Evolutionary conservation across 768 basidiomycete genomes (phyloP).

Genomic region (Rhizopogon roseolus): DNA sequence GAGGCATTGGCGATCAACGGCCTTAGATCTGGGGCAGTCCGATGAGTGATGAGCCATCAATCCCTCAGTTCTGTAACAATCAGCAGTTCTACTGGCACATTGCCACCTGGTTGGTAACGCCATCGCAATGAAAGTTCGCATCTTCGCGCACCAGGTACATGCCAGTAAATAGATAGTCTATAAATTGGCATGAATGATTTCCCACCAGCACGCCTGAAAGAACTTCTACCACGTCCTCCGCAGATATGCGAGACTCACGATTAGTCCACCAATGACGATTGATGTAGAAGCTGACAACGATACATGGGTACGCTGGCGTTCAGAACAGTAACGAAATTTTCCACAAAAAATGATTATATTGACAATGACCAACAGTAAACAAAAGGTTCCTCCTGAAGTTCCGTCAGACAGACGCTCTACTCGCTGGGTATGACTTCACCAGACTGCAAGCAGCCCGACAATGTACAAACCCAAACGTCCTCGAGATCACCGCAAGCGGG

Average conservation of each 20-base stretch:
- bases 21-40: too few relatives aligned
- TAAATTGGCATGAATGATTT: neutral
- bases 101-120: slow-evolving; percentile 6
- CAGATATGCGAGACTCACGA: too few relatives aligned
- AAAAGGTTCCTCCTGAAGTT: slow-evolving; percentile 6
- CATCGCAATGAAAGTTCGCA: neutral
- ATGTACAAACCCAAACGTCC: slow-evolving; percentile 52
- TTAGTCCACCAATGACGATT: too few relatives aligned
- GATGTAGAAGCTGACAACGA: too few relatives aligned
- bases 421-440: slow-evolving; percentile 36
- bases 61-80: neutral
- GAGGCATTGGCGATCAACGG: too few relatives aligned
- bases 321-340: too few relatives aligned
- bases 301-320: too few relatives aligned
- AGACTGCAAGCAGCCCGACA: slow-evolving; percentile 22
- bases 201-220: too few relatives aligned
- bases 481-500: slow-evolving; percentile 40
- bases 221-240: too few relatives aligned
- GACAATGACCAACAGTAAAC: too few relatives aligned
- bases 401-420: slow-evolving; percentile 62
- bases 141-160: slow-evolving; percentile 4
- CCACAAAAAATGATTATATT: too few relatives aligned
- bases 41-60: neutral
- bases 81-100: slow-evolving; percentile 4
- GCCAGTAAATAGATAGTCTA: slow-evolving; percentile 5